These are phyloP conservation scores for Vitis hybrid DNA, from an alignment of 177 flowering plant genomes.

Conservation along the genomic window DNA sequence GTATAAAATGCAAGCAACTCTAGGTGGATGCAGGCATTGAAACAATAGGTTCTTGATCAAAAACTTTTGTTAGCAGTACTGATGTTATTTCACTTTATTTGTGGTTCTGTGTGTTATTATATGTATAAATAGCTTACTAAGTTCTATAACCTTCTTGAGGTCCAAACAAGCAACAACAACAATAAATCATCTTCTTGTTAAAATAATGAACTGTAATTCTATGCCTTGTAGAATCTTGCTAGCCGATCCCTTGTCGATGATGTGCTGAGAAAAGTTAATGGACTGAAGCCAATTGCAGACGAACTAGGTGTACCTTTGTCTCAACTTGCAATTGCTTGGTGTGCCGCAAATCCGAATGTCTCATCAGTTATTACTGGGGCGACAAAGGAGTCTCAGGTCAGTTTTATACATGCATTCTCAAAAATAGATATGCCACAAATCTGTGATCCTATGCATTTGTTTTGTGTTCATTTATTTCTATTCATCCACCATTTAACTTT, in stretches of 20 bases:
- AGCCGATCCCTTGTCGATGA: slow-evolving; percentile 90
- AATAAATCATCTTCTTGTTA: not conserved
- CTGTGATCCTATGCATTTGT: not conserved
- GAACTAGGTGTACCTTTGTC: slow-evolving; percentile 84
- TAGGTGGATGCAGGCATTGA: too few species aligned
- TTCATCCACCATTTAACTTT: not conserved
- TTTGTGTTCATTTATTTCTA: slow-evolving; percentile 1
- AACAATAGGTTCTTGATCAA: too few species aligned
- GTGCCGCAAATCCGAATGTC: slow-evolving; percentile 95
- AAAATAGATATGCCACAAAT: not conserved
- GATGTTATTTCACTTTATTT: too few species aligned
- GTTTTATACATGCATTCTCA: slow-evolving; percentile 10
- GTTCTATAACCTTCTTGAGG: too few species aligned
- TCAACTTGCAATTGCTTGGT: slow-evolving; percentile 99
- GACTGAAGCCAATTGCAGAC: slow-evolving; percentile 87
- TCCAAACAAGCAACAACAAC: too few species aligned
- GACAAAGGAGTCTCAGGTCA: slow-evolving; percentile 90
- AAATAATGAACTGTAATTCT: slow-evolving; percentile 4
- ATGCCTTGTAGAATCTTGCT: slow-evolving; percentile 74
- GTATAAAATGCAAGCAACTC: too few species aligned
- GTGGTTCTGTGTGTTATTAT: too few species aligned
- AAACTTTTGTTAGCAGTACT: too few species aligned
- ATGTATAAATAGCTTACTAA: too few species aligned
- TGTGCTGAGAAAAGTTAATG: slow-evolving; percentile 82
- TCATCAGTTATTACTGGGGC: slow-evolving; percentile 99